Base-by-base conservation (phyloP, 768 basidiomycete genomes). In the Phylloporus arenicola region DNA sequence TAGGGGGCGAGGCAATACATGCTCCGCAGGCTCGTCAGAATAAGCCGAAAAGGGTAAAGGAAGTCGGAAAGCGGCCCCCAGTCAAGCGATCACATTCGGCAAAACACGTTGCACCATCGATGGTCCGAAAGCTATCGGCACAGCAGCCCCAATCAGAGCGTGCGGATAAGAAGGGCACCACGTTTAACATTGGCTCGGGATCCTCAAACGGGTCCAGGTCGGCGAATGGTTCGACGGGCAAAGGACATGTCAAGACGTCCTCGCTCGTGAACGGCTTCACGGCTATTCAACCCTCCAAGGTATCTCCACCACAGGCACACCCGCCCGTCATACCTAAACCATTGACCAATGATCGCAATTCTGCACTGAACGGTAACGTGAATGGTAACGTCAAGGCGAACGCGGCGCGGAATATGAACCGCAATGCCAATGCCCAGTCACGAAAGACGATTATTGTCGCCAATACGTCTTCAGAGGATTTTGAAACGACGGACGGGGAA, bases 121-220 rank as follows among this genome's bases (percentile, higher is more conserved):
- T 67, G 47, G 57, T 60, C 33, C 62, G 56, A 50, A 69, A 61
- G 57, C 47, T 53, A 17, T 62, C 61, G 42, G 33, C 49, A 29
- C 55, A 61, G 2, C 62, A 53, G n/a, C 40, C 42, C 16, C 57
- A 55, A 25, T 46, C 24, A 22, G 60, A 54, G 14, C 64, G 52
- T 20, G 29, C 14, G 19, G 55, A 58, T 33, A 65, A 62, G 49
- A 65, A 59, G 43, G 57, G 64, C 17, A 61, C 71, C 12, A 70
- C 70, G 58, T 82, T 84, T 52, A 80, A 81, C 56, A 75, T 84
- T 48, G 82, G 81, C 2, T 83, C 82, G 16, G 71, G 74, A 51
- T 81, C 81, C 34, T 81, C 81, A 46, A 76, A 76, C 42, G 78
- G 78, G 16, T 66, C 69, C 34, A 59, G 54, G 52, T 64, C 52